phyloP scores from a whole-genome alignment of 2,329 filamentous ascomycete species.

The Fusarium fracticaudum region DNA sequence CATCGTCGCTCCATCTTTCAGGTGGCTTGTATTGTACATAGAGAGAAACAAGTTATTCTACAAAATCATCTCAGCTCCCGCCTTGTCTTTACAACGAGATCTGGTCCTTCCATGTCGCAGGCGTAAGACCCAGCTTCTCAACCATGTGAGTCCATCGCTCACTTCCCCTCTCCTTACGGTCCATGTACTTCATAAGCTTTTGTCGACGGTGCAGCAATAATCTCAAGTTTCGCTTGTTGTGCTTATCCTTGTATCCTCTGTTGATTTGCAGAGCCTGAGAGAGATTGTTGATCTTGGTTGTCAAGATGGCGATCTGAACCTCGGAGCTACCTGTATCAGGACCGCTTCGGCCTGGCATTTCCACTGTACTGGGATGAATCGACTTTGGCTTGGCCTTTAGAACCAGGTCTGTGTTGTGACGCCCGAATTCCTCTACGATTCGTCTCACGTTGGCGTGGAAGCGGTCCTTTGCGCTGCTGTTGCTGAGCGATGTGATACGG shows the following conservation, averaged over 20 bases:
- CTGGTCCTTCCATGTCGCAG: constrained; percentile 90
- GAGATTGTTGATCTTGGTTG: constrained; percentile 88
- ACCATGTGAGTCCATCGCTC: constrained; percentile 90
- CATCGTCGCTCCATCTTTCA: constrained; percentile 43
- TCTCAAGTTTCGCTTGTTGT: constrained; percentile 91
- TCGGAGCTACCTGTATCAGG: constrained; percentile 95
- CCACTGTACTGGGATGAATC: constrained; percentile 52
- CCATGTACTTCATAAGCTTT: constrained; percentile 86
- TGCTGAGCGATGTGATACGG: constrained; percentile 81
- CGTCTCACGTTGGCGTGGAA: constrained; percentile 84
- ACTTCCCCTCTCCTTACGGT: constrained; percentile 89
- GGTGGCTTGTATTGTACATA: constrained; percentile 60
- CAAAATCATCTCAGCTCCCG: constrained; percentile 43
- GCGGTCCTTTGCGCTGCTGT: constrained; percentile 80
- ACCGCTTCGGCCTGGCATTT: constrained; percentile 71
- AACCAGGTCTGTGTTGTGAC: constrained; percentile 83
- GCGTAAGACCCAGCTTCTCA: constrained; percentile 83
- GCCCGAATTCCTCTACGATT: constrained; percentile 87
- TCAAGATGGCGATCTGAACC: constrained; percentile 97
- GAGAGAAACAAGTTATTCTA: constrained; percentile 56
- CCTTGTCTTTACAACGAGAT: constrained; percentile 60
- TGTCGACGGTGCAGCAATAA: constrained; percentile 88
- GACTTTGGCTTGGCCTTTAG: constrained; percentile 71
- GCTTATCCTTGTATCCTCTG: constrained; percentile 83
- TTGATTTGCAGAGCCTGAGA: constrained; percentile 75